phyloP scores from a whole-genome alignment of 73 alveolate species.

The Paramecium octaurelia region DNA sequence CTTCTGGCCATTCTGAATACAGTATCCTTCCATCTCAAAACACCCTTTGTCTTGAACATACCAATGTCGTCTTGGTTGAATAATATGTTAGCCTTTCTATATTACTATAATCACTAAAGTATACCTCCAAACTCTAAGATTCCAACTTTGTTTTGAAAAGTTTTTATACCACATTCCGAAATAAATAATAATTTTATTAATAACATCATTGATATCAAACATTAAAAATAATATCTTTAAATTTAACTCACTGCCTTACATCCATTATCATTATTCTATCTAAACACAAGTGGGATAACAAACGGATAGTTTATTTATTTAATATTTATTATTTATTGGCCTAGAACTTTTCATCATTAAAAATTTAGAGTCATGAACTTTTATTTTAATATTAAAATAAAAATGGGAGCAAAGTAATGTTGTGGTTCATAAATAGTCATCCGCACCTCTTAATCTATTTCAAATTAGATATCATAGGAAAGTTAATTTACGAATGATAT shows the following conservation, averaged over 20 bases:
- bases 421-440: neutral
- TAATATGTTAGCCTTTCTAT: constrained; percentile 8
- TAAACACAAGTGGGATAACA: neutral
- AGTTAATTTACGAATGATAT: constrained; percentile 2
- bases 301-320: neutral
- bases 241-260: neutral
- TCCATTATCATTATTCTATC: neutral
- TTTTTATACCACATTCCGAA: constrained; percentile 43
- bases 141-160: constrained; percentile 57
- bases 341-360: neutral
- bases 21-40: constrained; percentile 38
- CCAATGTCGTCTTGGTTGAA: constrained; percentile 29
- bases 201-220: neutral
- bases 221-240: neutral
- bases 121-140: constrained; percentile 54
- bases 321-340: neutral
- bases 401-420: neutral
- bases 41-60: constrained; percentile 39
- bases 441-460: neutral
- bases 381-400: neutral
- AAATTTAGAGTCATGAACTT: neutral
- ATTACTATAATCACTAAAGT: neutral
- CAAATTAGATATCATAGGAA: neutral
- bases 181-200: neutral
- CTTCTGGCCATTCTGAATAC: constrained; percentile 19